Evolutionary conservation across 768 basidiomycete species (phyloP).

Genomic region (Cyathus striatus): DNA sequence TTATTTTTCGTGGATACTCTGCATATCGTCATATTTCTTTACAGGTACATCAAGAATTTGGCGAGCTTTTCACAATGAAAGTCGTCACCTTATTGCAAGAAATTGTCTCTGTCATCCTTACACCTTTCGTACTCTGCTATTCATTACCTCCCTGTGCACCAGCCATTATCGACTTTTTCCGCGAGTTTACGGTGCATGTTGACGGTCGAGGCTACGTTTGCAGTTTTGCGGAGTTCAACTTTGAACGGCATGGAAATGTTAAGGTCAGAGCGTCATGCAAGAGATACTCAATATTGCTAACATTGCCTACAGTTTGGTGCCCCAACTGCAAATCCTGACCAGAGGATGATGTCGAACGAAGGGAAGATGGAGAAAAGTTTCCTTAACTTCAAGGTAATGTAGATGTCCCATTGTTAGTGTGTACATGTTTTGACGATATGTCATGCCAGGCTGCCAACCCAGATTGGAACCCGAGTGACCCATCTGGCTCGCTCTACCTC

Average conservation of each 20-base stretch:
- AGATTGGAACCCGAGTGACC: slow-evolving; percentile 91
- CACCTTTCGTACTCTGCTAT: slow-evolving; percentile 91
- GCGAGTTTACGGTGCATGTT: slow-evolving; percentile 95
- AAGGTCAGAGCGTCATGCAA: slow-evolving; percentile 44
- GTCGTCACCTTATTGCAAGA: slow-evolving; percentile 83
- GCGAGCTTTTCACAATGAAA: slow-evolving; percentile 92
- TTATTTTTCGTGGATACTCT: slow-evolving; percentile 6
- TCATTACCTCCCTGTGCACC: slow-evolving; percentile 88
- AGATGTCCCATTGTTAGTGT: too few species aligned
- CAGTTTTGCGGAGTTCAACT: slow-evolving; percentile 98
- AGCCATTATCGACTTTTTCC: slow-evolving; percentile 94
- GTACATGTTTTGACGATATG: too few species aligned
- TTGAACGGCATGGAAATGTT: slow-evolving; percentile 89
- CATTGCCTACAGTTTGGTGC: slow-evolving; percentile 67
- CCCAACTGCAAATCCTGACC: slow-evolving; percentile 60
- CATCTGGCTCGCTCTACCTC: slow-evolving; percentile 86
- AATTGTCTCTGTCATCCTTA: slow-evolving; percentile 84
- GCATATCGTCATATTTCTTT: neutral
- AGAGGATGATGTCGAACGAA: slow-evolving; percentile 79
- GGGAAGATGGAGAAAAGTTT: slow-evolving; percentile 99
- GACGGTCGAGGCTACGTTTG: slow-evolving; percentile 96
- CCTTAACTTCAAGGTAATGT: slow-evolving; percentile 85
- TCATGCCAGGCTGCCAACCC: slow-evolving; percentile 74
- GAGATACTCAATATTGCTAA: neutral
- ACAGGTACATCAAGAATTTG: slow-evolving; percentile 88